Base-by-base conservation (phyloP, 1,284 basidiomycete species). In the Rhizoctonia solani region DNA sequence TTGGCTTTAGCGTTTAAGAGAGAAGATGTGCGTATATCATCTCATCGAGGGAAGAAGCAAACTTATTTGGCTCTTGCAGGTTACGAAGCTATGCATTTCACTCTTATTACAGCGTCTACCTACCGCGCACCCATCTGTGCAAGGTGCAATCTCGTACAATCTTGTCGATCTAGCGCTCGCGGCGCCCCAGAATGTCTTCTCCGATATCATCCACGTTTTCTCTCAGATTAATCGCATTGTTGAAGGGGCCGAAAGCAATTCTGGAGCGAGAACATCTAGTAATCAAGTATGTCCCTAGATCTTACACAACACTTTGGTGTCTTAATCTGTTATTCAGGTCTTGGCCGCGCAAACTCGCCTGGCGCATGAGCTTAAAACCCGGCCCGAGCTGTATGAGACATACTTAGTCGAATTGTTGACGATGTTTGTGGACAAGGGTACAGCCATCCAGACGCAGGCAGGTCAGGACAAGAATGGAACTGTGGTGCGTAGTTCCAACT, bases 81-180 rank as follows among this genome's bases (percentile, higher is more conserved):
- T 94, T 21, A 93, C 90, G 1, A 86, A 89, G 46, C 81, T 95
- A 19, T 93, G 91, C 3, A 87, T 93, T 9, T 95, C 95, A 1
- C 95, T 98, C 91, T 80, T 98, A 4, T 79, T 98, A 25, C 96
- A 98, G 79, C 85, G 94, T 25, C 80, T 97, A 27, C 86, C 90
- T 25, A 87, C 87, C 11, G 90, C 92, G 4, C 92, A 96, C 73
- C 87, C 91, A 0, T 86, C 87, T 0, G 89, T 93, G 3, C 94
- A 97, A 77, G 91, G 93, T 29, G 90, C 93, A 1, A 95, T 98
- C 71, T 88, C 95, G 3, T 90, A 90, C 75, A 95, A 94, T 74
- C 81, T 98, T 8, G 93, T 97, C 3, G 93, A 95, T 67, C 82
- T 98, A 23, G 94, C 93, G 0, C 81, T 96, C 29, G 83, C 85